A percentile compares a stretch with the other conserved stretches of the same genome.
Conservation (phyloP, 306 rosid species). For the Lablab purpureus region DNA sequence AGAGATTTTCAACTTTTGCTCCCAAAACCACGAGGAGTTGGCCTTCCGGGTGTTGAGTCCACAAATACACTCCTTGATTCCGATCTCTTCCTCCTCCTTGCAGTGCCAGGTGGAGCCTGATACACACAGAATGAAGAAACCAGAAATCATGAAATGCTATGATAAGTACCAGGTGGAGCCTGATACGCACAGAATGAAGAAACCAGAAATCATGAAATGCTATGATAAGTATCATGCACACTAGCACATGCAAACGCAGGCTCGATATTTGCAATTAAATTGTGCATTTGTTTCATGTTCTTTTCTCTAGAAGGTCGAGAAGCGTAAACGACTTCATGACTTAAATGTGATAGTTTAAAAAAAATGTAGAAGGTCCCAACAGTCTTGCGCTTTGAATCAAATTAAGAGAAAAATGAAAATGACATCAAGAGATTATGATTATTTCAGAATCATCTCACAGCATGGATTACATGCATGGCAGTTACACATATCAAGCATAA, state of each 20-base stretch:
- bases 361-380: conserved; percentile 17
- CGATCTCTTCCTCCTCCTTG: conserved; percentile 82
- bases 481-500: conserved; percentile 13
- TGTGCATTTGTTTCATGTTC: neutral
- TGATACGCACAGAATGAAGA: conserved; percentile 45
- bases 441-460: conserved; percentile 12
- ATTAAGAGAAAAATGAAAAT: neutral
- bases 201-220: conserved; percentile 36
- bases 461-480: conserved; percentile 20
- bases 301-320: neutral
- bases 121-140: conserved; percentile 32
- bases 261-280: conserved; percentile 25
- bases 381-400: neutral
- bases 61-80: conserved; percentile 65
- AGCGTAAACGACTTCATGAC: neutral
- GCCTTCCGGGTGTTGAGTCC: conserved; percentile 65
- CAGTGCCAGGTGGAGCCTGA: conserved; percentile 82
- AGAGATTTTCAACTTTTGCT: conserved; percentile 60
- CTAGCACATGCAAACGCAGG: conserved; percentile 5
- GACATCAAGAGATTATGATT: neutral
- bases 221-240: conserved; percentile 24
- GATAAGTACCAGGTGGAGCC: conserved; percentile 75
- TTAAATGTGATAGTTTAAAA: conserved; percentile 9
- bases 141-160: conserved; percentile 37
- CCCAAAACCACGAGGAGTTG: conserved; percentile 91